Evolutionary conservation across 768 basidiomycete species (phyloP).

Genomic region (Lyophyllum semitale): DNA sequence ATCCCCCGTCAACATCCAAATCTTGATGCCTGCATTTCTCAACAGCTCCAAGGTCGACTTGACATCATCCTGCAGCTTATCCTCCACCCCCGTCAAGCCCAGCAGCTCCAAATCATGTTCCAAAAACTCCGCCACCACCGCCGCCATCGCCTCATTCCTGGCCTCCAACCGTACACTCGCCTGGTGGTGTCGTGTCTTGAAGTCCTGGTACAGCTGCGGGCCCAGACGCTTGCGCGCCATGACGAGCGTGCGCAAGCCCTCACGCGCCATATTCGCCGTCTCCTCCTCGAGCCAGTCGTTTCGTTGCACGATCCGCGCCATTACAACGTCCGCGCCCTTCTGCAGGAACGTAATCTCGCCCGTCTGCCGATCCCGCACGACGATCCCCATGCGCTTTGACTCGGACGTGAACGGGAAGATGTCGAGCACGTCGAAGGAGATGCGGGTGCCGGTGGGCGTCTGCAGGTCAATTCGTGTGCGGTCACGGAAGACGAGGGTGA

Average conservation of each 20-base stretch:
- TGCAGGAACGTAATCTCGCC: conserved; percentile 89
- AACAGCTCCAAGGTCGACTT: conserved; percentile 90
- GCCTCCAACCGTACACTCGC: conserved; percentile 82
- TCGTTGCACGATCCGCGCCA: conserved; percentile 90
- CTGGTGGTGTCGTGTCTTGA: conserved; percentile 68
- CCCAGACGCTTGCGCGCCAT: conserved; percentile 82
- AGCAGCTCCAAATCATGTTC: conserved; percentile 91
- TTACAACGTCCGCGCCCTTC: conserved; percentile 99
- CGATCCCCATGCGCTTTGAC: conserved; percentile 98
- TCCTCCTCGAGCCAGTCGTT: conserved; percentile 99
- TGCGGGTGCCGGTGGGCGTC: conserved; percentile 60
- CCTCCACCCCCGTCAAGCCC: conserved; percentile 94
- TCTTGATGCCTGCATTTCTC: conserved; percentile 95
- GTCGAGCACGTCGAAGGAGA: conserved; percentile 85
- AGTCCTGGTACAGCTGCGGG: conserved; percentile 68
- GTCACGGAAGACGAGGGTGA: conserved; percentile 87
- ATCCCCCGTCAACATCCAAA: conserved; percentile 99
- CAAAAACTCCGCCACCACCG: conserved; percentile 72
- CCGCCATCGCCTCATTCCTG: conserved; percentile 78
- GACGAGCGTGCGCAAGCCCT: conserved; percentile 92
- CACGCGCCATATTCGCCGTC: conserved; percentile 97
- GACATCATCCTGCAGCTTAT: conserved; percentile 96
- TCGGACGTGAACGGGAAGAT: conserved; percentile 99
- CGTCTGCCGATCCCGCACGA: conserved; percentile 77
- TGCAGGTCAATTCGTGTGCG: conserved; percentile 88